These are phyloP conservation scores for Hemisphaericaspora nanyangensis DNA, from an alignment of 805 yeast species.

Conservation along the genomic window DNA sequence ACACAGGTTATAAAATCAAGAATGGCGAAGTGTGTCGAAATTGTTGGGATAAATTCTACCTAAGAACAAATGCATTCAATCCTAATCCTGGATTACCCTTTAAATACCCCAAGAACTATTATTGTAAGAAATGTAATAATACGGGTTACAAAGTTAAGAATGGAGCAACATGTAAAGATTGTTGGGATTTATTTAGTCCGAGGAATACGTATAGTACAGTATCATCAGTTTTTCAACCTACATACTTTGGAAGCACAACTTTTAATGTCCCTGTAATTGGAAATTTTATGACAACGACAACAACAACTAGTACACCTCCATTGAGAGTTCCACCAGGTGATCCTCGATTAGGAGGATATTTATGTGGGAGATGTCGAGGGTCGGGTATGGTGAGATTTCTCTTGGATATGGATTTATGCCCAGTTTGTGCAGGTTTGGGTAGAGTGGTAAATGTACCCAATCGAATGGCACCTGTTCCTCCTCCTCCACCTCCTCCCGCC, in stretches of 20 bases:
- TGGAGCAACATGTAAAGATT: conserved; percentile 62
- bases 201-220: conserved; percentile 17
- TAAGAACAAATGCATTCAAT: conserved; percentile 34
- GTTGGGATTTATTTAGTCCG: conserved; percentile 57
- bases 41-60: conserved; percentile 54
- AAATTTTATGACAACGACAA: not conserved
- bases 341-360: conserved; percentile 64
- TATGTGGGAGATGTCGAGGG: conserved; percentile 74
- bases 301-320: conserved; percentile 11
- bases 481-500: conserved; percentile 3
- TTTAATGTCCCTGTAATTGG: conserved; percentile 14
- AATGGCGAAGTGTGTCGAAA: conserved; percentile 54
- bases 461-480: conserved; percentile 6
- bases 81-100: conserved; percentile 55
- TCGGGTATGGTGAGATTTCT: conserved; percentile 52
- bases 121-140: conserved; percentile 68
- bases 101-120: conserved; percentile 58
- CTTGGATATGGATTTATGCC: conserved; percentile 56
- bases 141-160: conserved; percentile 64
- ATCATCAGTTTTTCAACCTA: not conserved
- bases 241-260: conserved; percentile 8
- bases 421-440: conserved; percentile 66
- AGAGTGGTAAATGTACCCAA: conserved; percentile 29
- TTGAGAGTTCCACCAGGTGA: conserved; percentile 67
- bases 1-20: conserved; percentile 64